Evolutionary conservation across 2,329 filamentous ascomycete species (phyloP), one percentile per base, ranked within the genome.

Genomic region (Fusarium sp.): DNA sequence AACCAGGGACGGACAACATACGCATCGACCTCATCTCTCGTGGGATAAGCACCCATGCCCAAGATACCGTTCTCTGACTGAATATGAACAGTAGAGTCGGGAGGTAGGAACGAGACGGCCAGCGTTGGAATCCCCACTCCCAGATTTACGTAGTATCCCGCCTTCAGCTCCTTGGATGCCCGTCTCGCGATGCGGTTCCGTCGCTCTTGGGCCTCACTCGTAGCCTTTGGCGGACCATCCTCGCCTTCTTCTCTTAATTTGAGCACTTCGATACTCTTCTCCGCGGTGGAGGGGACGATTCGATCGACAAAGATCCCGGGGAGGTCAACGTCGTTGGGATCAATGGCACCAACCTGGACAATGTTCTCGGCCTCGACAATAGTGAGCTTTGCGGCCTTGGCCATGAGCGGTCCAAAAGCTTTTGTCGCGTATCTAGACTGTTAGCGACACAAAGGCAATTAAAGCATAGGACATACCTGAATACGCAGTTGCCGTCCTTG

Each of bases 291-390:
- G 15, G 88, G 89, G 2, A 96, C 88, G 49, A 96, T 90, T 42
- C 91, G 84, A 72, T 94, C 89, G 70, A 96, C 88, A 72, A 88
- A 95, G 66, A 96, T 93, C 9, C 92, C 91, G 0, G 91, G 91
- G 4, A 96, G 80, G 70, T 95, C 88, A 6, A 96, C 87, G 38
- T 88, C 84, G 57, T 91, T 88, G 3, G 92, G 87, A 49, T 88
- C 82, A 35, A 96, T 88, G 3, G 85, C 84, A 21, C 92, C 92
- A 2, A 87, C 75, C 3, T 89, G 86, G 48, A 96, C 92, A 56
- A 96, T 92, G 61, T 94, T 83, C 53, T 96, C 92, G 2, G 92
- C 92, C 73, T 96, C 92, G 33, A 95, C 91, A 36, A 96, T 93
- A 23, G 91, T 89, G 35, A 91, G 71, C 43, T 83, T 85, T 1